phyloP scores from a whole-genome alignment of 208 protist species.

The Blechomonas ayalai region DNA sequence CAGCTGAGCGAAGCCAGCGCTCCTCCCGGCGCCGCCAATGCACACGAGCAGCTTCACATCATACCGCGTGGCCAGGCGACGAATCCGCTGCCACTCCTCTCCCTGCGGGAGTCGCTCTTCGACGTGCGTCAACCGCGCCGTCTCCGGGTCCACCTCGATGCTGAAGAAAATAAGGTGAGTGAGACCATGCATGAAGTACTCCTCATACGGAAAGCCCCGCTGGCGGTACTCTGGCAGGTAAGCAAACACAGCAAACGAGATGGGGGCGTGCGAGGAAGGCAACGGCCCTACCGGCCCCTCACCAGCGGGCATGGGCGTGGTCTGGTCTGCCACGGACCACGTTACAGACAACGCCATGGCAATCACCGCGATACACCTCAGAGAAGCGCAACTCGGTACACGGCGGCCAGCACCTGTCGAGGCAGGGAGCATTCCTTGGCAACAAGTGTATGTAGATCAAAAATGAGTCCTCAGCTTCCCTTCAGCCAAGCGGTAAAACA shows the following conservation, averaged over 20 bases:
- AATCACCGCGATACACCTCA: too few relatives aligned
- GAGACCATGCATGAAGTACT: conserved; percentile 31
- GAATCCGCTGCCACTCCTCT: conserved; percentile 21
- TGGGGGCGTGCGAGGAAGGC: background rate
- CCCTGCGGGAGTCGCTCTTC: conserved; percentile 35
- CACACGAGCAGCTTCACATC: conserved; percentile 48
- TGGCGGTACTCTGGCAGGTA: conserved; percentile 72
- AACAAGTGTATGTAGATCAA: too few relatives aligned
- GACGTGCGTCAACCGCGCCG: conserved; percentile 11
- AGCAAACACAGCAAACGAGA: conserved; percentile 44
- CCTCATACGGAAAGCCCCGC: conserved; percentile 33
- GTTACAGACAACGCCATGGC: too few relatives aligned
- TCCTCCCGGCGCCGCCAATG: conserved; percentile 57
- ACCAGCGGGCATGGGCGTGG: too few relatives aligned
- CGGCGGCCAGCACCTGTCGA: too few relatives aligned
- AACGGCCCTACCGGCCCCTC: background rate
- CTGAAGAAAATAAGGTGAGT: conserved; percentile 79
- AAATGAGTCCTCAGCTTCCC: too few relatives aligned
- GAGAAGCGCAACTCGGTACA: too few relatives aligned
- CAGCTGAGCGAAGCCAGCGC: conserved; percentile 30
- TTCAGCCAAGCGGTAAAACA: too few relatives aligned
- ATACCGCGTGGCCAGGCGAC: conserved; percentile 23
- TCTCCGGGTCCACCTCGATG: conserved; percentile 30
- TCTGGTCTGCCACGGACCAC: too few relatives aligned
- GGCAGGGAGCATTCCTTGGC: too few relatives aligned